A percentile compares a stretch with the other conserved stretches of the same genome.
Evolutionary conservation across 2,329 filamentous ascomycete species (phyloP).

Genomic region (Biscogniauxia marginata): DNA sequence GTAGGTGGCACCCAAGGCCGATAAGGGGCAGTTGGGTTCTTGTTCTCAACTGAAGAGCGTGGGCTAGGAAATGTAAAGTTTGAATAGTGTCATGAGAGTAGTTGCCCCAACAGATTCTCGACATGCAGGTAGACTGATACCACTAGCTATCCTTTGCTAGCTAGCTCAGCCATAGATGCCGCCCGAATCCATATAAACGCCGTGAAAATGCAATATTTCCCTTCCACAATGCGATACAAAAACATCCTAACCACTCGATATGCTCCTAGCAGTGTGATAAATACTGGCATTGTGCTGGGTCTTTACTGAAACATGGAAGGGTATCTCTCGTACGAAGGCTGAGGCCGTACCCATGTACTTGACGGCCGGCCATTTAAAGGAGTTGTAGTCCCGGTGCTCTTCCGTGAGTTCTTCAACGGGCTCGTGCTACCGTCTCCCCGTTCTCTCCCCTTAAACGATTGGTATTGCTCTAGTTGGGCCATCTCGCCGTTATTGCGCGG

Average conservation of each 20-base stretch:
- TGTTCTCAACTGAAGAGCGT: slow-evolving; percentile 7
- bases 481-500: slow-evolving; percentile 62
- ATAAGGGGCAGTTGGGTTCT: slow-evolving; percentile 15
- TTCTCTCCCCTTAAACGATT: slow-evolving; percentile 17
- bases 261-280: neutral
- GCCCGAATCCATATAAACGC: slow-evolving; percentile 23
- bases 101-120: slow-evolving; percentile 3
- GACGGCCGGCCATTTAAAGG: slow-evolving; percentile 16
- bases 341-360: slow-evolving; percentile 23
- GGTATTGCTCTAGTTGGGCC: slow-evolving; percentile 55
- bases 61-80: neutral
- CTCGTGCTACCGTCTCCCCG: slow-evolving; percentile 26
- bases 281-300: neutral
- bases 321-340: slow-evolving; percentile 30
- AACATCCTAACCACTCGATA: neutral
- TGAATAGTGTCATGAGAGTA: neutral
- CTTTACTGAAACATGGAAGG: slow-evolving; percentile 34
- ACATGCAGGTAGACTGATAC: neutral
- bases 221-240: slow-evolving; percentile 2
- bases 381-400: slow-evolving; percentile 26
- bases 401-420: slow-evolving; percentile 28
- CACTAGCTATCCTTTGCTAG: slow-evolving; percentile 12
- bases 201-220: slow-evolving; percentile 20
- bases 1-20: neutral
- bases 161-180: slow-evolving; percentile 6